phyloP scores from a whole-genome alignment of 2,329 filamentous ascomycete species.

The Kalaharituber pfeilii region DNA sequence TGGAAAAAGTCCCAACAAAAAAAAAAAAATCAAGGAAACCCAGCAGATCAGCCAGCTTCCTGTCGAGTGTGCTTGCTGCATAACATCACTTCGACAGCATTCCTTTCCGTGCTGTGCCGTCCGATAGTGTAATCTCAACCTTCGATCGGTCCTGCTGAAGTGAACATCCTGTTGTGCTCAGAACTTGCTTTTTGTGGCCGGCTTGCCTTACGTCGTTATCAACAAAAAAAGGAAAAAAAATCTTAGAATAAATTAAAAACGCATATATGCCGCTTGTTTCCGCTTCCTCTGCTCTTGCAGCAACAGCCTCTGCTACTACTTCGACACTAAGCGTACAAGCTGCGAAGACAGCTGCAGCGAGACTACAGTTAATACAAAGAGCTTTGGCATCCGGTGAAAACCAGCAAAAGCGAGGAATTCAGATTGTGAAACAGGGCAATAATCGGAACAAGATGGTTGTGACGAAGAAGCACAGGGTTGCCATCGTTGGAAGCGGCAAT shows the following conservation, averaged over 20 bases:
- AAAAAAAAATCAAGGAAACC: neutral
- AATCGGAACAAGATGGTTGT: neutral
- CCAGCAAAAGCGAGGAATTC: neutral
- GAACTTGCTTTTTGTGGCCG: too few species aligned
- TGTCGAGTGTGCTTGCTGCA: neutral
- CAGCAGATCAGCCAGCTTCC: neutral
- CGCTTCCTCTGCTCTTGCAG: too few species aligned
- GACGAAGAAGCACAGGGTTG: slow-evolving; percentile 65
- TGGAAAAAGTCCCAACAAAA: neutral
- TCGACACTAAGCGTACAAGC: too few species aligned
- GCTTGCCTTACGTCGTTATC: neutral
- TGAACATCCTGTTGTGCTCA: too few species aligned
- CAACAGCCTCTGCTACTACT: neutral
- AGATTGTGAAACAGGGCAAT: neutral
- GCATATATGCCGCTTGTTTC: neutral
- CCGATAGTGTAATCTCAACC: too few species aligned
- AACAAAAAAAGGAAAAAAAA: neutral
- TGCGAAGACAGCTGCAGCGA: neutral
- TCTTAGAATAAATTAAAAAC: neutral
- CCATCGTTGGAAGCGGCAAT: slow-evolving; percentile 87
- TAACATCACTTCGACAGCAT: too few species aligned
- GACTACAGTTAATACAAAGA: neutral
- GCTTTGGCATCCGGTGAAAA: neutral
- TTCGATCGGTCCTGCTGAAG: too few species aligned
- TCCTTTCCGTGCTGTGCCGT: too few species aligned